These are phyloP conservation scores for Lactifluus subvellereus DNA, from an alignment of 768 basidiomycete species.

Conservation along the genomic window DNA sequence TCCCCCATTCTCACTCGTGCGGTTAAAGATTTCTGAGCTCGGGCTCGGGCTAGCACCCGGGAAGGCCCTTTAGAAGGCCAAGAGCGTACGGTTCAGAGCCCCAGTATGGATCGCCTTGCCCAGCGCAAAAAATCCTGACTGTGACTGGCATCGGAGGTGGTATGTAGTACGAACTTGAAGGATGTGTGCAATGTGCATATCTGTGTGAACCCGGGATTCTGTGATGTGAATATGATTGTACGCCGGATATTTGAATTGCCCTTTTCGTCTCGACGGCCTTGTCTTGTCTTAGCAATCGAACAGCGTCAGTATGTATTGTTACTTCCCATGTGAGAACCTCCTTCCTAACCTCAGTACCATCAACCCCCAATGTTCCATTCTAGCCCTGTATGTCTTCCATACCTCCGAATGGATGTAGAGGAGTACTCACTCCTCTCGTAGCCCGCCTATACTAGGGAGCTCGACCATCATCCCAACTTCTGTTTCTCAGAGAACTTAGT, in stretches of 20 bases:
- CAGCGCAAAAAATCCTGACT: no score
- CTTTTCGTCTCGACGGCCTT: not conserved
- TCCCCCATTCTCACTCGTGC: not conserved
- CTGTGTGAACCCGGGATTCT: no score
- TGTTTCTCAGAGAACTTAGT: not conserved
- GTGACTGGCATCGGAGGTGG: no score
- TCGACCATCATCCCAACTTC: not conserved
- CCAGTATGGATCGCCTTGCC: no score
- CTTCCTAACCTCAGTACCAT: not conserved
- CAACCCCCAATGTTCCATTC: not conserved
- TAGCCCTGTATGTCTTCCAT: conserved; percentile 1
- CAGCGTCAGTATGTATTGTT: not conserved
- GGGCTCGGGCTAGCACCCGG: no score
- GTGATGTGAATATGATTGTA: no score
- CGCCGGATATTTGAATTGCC: not conserved
- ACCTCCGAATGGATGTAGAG: no score
- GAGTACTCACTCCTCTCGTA: not conserved
- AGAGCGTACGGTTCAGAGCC: no score
- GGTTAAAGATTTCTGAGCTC: not conserved
- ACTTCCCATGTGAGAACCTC: not conserved
- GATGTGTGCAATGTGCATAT: no score
- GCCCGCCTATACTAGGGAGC: not conserved
- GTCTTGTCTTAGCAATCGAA: no score
- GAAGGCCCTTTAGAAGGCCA: no score
- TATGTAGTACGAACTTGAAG: no score